Evolutionary conservation across 768 basidiomycete genomes (phyloP).

Genomic region (Suillus fuscotomentosus): DNA sequence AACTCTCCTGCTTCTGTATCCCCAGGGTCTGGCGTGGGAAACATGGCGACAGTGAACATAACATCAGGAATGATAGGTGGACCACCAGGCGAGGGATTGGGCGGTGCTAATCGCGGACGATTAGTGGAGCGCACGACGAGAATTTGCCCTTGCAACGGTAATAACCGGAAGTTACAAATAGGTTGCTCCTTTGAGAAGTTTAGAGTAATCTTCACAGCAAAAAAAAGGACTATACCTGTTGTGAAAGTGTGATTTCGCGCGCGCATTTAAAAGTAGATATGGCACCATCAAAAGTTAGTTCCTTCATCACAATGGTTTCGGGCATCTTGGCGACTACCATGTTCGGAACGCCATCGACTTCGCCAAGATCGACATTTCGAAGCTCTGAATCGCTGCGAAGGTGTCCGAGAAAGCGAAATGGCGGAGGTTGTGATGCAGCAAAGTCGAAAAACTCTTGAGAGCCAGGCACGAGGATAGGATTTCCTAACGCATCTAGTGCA

Average conservation of each 20-base stretch:
- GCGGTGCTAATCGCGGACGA: slow-evolving; percentile 11
- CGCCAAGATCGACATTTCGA: slow-evolving; percentile 40
- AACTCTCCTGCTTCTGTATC: slow-evolving; percentile 26
- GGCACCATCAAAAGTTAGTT: slow-evolving; percentile 34
- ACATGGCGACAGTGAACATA: slow-evolving; percentile 30
- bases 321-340: slow-evolving; percentile 42
- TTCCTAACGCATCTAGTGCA: slow-evolving; percentile 41
- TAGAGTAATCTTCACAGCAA: slow-evolving; percentile 5
- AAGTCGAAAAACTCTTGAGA: slow-evolving; percentile 37
- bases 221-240: slow-evolving; percentile 13
- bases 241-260: slow-evolving; percentile 28
- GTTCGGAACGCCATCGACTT: slow-evolving; percentile 41
- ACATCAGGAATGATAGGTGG: slow-evolving; percentile 23
- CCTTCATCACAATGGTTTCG: slow-evolving; percentile 41
- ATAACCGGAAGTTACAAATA: slow-evolving; percentile 50
- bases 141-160: slow-evolving; percentile 51
- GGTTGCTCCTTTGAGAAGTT: slow-evolving; percentile 38
- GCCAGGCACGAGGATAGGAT: slow-evolving; percentile 39
- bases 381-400: slow-evolving; percentile 38
- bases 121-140: slow-evolving; percentile 48
- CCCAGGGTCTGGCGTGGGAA: slow-evolving; percentile 29
- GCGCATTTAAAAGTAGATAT: slow-evolving; percentile 40
- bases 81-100: slow-evolving; percentile 6
- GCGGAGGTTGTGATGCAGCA: slow-evolving; percentile 34
- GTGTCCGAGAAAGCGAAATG: slow-evolving; percentile 40